Conservation (phyloP, 805 yeast species). For the Saccharomyces jurei region DNA sequence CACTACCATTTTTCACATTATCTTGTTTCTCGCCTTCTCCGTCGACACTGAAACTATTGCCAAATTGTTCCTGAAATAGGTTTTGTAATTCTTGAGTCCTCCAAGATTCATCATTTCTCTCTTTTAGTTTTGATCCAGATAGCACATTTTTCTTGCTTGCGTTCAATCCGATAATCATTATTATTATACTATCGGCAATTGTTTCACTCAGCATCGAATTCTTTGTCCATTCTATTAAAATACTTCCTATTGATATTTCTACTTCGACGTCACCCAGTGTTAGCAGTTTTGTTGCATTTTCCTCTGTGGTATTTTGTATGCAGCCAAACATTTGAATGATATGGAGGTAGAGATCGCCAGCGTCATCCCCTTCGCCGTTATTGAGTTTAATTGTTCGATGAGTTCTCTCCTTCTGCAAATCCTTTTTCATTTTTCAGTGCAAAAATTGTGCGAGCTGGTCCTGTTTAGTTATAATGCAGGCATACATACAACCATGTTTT, state of each 20-base stretch:
- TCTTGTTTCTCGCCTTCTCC: constrained; percentile 3
- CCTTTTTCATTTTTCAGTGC: background rate
- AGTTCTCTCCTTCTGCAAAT: background rate
- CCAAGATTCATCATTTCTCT: constrained; percentile 13
- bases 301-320: background rate
- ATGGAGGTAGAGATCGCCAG: background rate
- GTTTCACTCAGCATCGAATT: background rate
- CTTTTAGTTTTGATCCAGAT: background rate
- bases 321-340: background rate
- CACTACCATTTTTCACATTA: constrained; percentile 32
- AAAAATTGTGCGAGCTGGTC: background rate
- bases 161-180: background rate
- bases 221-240: background rate
- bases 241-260: background rate
- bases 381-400: background rate
- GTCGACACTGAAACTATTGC: constrained; percentile 44
- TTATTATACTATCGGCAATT: background rate
- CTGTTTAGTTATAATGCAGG: background rate
- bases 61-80: constrained; percentile 73
- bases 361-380: background rate
- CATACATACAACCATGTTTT: background rate
- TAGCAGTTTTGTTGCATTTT: background rate
- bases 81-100: constrained; percentile 45
- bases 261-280: background rate
- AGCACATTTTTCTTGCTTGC: background rate